phyloP scores from a whole-genome alignment of 2,329 filamentous ascomycete species.

The Colletotrichum phormii region DNA sequence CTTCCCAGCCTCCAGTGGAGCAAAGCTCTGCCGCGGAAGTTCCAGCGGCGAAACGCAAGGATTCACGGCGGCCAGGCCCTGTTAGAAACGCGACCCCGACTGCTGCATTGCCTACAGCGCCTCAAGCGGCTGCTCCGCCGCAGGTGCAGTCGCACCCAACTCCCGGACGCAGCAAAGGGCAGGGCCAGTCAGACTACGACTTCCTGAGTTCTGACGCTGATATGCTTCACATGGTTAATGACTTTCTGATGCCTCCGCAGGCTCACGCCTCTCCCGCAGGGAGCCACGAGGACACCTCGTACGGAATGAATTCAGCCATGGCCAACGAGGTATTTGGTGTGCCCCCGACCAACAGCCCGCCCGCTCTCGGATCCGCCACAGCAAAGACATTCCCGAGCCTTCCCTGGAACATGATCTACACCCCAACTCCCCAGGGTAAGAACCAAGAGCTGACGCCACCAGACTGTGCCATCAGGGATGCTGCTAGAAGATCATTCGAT shows the following conservation, averaged over 20 bases:
- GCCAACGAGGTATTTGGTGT: slow-evolving; percentile 63
- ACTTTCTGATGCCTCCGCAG: slow-evolving; percentile 60
- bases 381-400: slow-evolving; percentile 54
- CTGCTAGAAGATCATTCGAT: slow-evolving; percentile 30
- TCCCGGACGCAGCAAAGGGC: slow-evolving; percentile 11
- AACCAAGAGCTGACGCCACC: slow-evolving; percentile 34
- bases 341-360: slow-evolving; percentile 48
- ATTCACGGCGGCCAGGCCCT: not conserved
- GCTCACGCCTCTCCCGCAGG: slow-evolving; percentile 48
- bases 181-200: slow-evolving; percentile 36
- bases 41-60: not conserved
- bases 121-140: not conserved
- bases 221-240: slow-evolving; percentile 62
- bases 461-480: slow-evolving; percentile 26
- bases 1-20: not conserved
- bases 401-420: slow-evolving; percentile 63
- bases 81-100: not conserved
- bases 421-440: slow-evolving; percentile 32
- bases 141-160: slow-evolving; percentile 18
- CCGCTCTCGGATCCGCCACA: slow-evolving; percentile 46
- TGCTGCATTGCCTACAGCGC: not conserved
- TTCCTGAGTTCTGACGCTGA: slow-evolving; percentile 43
- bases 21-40: not conserved
- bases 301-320: slow-evolving; percentile 65
- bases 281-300: slow-evolving; percentile 58